phyloP scores from a whole-genome alignment of 768 basidiomycete genomes.

The Lactifluus hygrophoroides region DNA sequence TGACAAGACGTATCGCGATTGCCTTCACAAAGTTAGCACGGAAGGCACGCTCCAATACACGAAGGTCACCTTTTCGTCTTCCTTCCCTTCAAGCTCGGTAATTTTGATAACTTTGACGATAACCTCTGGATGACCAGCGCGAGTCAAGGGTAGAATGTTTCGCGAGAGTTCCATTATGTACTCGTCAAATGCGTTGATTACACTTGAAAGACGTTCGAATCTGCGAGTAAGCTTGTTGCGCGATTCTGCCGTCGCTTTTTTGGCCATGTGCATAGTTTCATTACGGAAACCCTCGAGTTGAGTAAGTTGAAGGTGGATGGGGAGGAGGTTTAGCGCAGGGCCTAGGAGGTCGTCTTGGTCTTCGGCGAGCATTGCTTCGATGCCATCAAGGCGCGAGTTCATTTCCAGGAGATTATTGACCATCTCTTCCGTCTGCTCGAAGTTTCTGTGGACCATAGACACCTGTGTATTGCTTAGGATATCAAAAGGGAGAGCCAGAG shows the following conservation, averaged over 20 bases:
- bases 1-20: conserved; percentile 87
- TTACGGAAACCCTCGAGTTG: conserved; percentile 92
- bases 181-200: conserved; percentile 77
- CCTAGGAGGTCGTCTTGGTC: conserved; percentile 77
- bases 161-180: conserved; percentile 72
- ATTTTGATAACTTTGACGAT: conserved; percentile 91
- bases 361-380: conserved; percentile 67
- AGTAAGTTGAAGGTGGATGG: conserved; percentile 85
- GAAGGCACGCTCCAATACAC: conserved; percentile 2
- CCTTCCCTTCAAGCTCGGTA: conserved; percentile 83
- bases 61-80: conserved; percentile 84
- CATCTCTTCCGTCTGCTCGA: conserved; percentile 92
- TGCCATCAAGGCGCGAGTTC: conserved; percentile 70
- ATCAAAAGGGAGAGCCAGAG: not conserved
- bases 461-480: conserved; percentile 44
- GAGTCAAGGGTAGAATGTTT: conserved; percentile 70
- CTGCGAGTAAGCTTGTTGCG: conserved; percentile 62
- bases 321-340: conserved; percentile 79
- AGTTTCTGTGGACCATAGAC: conserved; percentile 91
- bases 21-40: conserved; percentile 43
- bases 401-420: conserved; percentile 90
- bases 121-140: conserved; percentile 74
- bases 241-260: conserved; percentile 61
- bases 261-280: conserved; percentile 90
- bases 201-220: conserved; percentile 78